Conservation (phyloP, 495 filamentous ascomycete genomes). For the Neurospora sp. region DNA sequence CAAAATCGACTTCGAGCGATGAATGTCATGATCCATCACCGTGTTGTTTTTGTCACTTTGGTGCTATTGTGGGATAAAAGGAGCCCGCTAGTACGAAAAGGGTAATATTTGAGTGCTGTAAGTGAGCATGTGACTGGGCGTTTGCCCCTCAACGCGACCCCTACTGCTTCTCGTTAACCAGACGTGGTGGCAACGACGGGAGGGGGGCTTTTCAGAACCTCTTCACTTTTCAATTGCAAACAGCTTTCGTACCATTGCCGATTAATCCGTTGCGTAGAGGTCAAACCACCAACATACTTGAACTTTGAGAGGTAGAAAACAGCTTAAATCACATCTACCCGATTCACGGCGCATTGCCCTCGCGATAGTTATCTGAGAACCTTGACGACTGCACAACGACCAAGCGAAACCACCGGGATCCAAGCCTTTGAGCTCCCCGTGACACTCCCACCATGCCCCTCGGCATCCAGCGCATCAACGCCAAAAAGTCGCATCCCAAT, state of each 20-base stretch:
- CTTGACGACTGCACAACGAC: background rate
- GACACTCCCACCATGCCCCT: constrained; percentile 44
- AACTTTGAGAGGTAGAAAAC: background rate
- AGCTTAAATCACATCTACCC: background rate
- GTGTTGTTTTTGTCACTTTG: background rate
- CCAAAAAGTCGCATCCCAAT: constrained; percentile 54
- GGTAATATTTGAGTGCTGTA: background rate
- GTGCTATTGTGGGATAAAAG: background rate
- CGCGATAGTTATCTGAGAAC: background rate
- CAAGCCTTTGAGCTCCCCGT: background rate
- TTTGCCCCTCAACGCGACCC: background rate
- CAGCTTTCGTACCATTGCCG: background rate
- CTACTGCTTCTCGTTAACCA: background rate
- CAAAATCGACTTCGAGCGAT: background rate
- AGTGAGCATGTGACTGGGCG: background rate
- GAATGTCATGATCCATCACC: background rate
- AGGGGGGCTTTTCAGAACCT: background rate
- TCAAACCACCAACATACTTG: background rate
- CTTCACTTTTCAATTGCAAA: background rate
- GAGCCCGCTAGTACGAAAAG: background rate
- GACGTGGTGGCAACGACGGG: background rate
- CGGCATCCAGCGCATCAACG: constrained; percentile 60
- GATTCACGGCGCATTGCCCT: background rate
- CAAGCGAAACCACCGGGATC: background rate
- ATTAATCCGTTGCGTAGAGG: background rate